Evolutionary conservation across 2,329 filamentous ascomycete species (phyloP), one percentile per base, ranked within the genome.

Genomic region (Claviceps fusiformis): DNA sequence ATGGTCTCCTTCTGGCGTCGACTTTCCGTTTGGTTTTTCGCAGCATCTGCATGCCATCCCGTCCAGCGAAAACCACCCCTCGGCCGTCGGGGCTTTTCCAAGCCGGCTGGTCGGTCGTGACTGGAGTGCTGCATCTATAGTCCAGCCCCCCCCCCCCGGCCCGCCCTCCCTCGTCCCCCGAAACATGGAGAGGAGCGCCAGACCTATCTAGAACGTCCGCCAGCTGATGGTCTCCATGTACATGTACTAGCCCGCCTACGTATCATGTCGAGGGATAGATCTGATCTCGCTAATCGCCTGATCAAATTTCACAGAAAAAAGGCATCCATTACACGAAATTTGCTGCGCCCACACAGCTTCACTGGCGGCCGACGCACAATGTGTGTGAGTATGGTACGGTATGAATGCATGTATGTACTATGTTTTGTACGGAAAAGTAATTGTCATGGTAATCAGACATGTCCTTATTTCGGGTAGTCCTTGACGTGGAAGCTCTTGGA

Each of bases 401-500:
- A 50, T 39, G 33, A 27, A 17, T n/a, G 29, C 15, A 46, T 24
- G 9, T 44, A 11, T 8, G 41, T 13, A 45, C 19, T n/a, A n/a
- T n/a, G n/a, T n/a, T n/a, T n/a, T n/a, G n/a, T n/a, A n/a, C n/a
- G n/a, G n/a, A n/a, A n/a, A n/a, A n/a, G n/a, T 44, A 44, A 44
- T 44, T 11, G 43, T 45, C 5, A 24, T 29, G 7, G 44, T 29
- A 46, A 24, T 46, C 24, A n/a, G 8, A 39, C 62, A 46, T 24
- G n/a, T 46, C 10, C 31, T 51, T 74, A 82, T 71, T 83, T 83
- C 48, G 81, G 81, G 64, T 84, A 83, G 59, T 95, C 83, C 74
- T 96, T 96, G 68, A 96, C 68, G 70, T 97, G 92, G 70, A 86
- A 95, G 76, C 88, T 95, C 83, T 96, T 96, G 64, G 95, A 78